Base-by-base conservation (phyloP, 2,329 filamentous ascomycete species). In the Ophiosphaerella herpotricha region DNA sequence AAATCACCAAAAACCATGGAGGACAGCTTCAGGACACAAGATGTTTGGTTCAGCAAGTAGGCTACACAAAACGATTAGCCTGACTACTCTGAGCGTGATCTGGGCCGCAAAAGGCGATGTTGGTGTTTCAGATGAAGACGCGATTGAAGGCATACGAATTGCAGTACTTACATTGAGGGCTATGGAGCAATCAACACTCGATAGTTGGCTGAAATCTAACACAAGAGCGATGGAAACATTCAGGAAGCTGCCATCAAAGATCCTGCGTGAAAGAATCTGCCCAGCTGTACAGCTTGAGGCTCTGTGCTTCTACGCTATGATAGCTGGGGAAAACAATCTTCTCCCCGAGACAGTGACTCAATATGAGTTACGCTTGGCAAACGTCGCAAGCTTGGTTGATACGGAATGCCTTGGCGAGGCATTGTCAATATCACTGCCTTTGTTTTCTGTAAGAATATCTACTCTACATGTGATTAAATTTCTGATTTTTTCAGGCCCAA, bases 71-170 rank as follows among this genome's bases (percentile, higher is more conserved):
- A 71, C 66, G 11, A 64, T 71, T 11, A 62, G 60, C 14, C 39
- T 73, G 16, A 65, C 61, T 7, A 66, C 57, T 26, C 52, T 70
- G 11, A 68, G 61, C 40, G 68, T 72, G 9, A 59, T 71, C 7
- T 68, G 61, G 61, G 62, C 61, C 12, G 54, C 56, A 7, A 70
- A 65, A 48, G 63, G 59, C 1, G 54, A 55, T 16, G 54, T 50
- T 2, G 60, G 53, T 4, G 53, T 66, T 2, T 57, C 65, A 18
- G 66, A 71, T 39, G 50, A 52, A 3, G 63, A 68, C 16, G 66
- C 66, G 9, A 45, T 65, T 2, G 63, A 70, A 53, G 62, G 61
- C 8, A 67, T 74, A 43, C 63, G 61, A 14, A 71, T 73, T 43
- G 68, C 68, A n/a, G 66, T 60, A 16, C 55, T 59, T 33, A 64